Base-by-base conservation (phyloP, 1,284 basidiomycete species). In the Ustilago cynodontis region DNA sequence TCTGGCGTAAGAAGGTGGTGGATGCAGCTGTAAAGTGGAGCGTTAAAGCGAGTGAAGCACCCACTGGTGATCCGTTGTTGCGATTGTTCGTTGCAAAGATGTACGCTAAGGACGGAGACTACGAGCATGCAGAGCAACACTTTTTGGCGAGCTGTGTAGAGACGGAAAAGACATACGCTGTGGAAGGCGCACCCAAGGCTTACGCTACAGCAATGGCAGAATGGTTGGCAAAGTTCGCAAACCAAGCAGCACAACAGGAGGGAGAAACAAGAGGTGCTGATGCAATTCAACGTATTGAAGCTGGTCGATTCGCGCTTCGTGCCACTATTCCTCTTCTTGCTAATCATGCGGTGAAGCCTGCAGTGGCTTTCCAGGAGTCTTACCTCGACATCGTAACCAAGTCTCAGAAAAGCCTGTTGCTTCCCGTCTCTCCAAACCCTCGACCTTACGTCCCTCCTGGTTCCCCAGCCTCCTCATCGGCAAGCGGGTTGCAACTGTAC, bases 11-110 rank as follows among this genome's bases (percentile, higher is more conserved):
- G 31, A 85, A 85, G 62, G 53, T 84, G 10, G 64, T 82, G 20
- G 77, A 80, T 61, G 82, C 83, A 1, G 81, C 84, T 11, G 71
- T 84, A 53, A 84, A 82, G 64, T 85, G 84, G 84, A 68, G 76
- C 13, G 41, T 65, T 39, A 70, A 76, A 29, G 70, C 78, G 2
- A 62, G 65, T 9, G 55, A 59, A 1, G 61, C 71, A n/a, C 54
- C 78, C 2, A 66, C 77, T 6, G 84, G 84, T 7, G 83, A 85
- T 59, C 70, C 77, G 1, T 55, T 72, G 59, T 58, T 86, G 31
- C 67, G 81, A 13, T 60, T 84, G 22, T 78, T 65, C 31, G 65
- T 83, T 11, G 83, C 77, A 2, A 78, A 86, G 53, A 41, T 84
- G 33, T 71, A 83, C 14, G 69, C 70, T 7, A 78, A 78, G 31